Evolutionary conservation across 2,329 filamentous ascomycete species (phyloP), one percentile per base, ranked within the genome.

Genomic region (Colletotrichum truncatum): DNA sequence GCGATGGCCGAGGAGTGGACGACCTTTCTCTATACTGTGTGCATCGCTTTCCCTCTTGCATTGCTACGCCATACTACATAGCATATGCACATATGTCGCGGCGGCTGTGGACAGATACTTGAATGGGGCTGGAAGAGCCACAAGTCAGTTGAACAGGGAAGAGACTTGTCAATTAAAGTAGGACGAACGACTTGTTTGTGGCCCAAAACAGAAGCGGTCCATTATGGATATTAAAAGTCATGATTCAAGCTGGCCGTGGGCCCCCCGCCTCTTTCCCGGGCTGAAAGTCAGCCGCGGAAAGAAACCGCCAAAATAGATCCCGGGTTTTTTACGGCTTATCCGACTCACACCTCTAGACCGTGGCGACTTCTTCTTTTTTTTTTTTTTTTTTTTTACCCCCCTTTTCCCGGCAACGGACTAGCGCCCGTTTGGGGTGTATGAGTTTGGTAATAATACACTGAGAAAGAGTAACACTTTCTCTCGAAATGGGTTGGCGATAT

Each of bases 361-460:
- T n/a, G n/a, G n/a, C n/a, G n/a, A n/a, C n/a, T n/a, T n/a, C n/a
- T n/a, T n/a, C n/a, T n/a, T n/a, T n/a, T n/a, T n/a, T n/a, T n/a
- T n/a, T n/a, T n/a, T n/a, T n/a, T n/a, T n/a, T n/a, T n/a, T n/a
- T n/a, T n/a, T n/a, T n/a, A n/a, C n/a, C n/a, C n/a, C n/a, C n/a
- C n/a, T n/a, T n/a, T n/a, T n/a, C n/a, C n/a, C n/a, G n/a, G 39
- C 21, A n/a, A 39, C 18, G 26, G 49, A 39, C 49, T 53, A 53
- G 49, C 18, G 23, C 39, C n/a, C 12, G 18, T 23, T 14, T 21
- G 10, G 4, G n/a, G 41, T 39, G 41, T 38, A 46, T 46, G 39
- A 46, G 54, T 9, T 57, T 46, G 54, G 36, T 46, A 38, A 38
- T 57, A 21, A 25, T 48, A 57, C 54, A 48, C 6, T 16, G n/a